Base-by-base conservation (phyloP, 2,329 filamentous ascomycete species). In the Volutella citrinella region DNA sequence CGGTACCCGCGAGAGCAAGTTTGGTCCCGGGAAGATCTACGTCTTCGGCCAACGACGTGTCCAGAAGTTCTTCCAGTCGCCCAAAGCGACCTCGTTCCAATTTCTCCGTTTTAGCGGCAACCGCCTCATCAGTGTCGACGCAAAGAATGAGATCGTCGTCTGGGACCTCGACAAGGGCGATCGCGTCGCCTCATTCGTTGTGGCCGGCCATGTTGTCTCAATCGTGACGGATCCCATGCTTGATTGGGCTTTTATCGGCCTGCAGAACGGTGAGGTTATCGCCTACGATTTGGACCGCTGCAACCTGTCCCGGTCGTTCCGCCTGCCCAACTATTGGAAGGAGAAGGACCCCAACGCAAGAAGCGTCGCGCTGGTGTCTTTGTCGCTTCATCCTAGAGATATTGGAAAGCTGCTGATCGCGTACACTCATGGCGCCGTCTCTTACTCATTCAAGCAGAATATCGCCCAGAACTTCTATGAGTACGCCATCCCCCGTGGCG, bases 371-470 rank as follows among this genome's bases (percentile, higher is more conserved):
- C 70, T 97, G 20, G 76, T 96, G 13, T 84, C 83, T 12, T 68
- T 98, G 54, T 79, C 88, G 40, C 73, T 97, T 49, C 93, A 97
- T 54, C 90, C 93, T 3, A 77, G 89, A 50, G 93, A 98, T 57
- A 87, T 97, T 46, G 93, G 93, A 5, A 89, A 88, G 53, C 70
- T 98, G 17, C 65, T 98, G 37, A 85, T 98, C 38, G 90, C 84
- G n/a, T 98, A 97, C 59, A 79, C 79, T 0, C 80, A 91, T 47
- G 93, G 93, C 11, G 89, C 87, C 6, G 87, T 87, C 28, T 76
- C 93, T 40, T 98, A 94, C 63, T 94, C 88, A 4, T 94, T 98
- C 71, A 97, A 98, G 66, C 85, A 94, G 59, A 90, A 89, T 54
- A 75, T 82, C 39, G 73, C 87, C 1, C 68, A 81, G 28, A 83